Conservation (phyloP, 164 flowering plant genomes). For the Tinospora cordifolia region DNA sequence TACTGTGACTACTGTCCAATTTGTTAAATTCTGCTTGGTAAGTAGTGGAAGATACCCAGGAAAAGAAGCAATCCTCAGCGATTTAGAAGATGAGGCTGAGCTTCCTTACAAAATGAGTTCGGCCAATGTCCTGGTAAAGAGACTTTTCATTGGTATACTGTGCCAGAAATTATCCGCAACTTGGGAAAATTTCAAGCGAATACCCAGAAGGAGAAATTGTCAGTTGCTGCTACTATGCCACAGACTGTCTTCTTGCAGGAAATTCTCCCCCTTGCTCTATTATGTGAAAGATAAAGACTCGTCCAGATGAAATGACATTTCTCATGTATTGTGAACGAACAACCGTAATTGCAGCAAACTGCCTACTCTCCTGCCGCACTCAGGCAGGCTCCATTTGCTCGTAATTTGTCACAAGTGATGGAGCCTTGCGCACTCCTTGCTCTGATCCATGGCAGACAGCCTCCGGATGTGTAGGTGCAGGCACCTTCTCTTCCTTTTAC, state of each 20-base stretch:
- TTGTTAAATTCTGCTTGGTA: neutral
- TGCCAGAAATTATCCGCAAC: too few species aligned
- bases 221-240: neutral
- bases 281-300: neutral
- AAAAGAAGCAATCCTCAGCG: neutral
- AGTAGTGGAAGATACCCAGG: neutral
- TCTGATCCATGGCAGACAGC: neutral
- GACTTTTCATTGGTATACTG: too few species aligned
- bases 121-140: neutral
- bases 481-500: neutral
- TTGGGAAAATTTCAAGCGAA: too few species aligned
- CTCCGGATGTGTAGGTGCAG: neutral
- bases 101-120: neutral
- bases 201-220: neutral
- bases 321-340: slow-evolving; percentile 4
- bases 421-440: neutral
- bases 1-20: neutral
- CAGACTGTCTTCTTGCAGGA: too few species aligned
- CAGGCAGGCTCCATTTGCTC: neutral
- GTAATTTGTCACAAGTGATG: neutral
- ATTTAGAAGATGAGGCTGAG: neutral
- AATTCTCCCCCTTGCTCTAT: too few species aligned
- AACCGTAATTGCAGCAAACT: neutral
- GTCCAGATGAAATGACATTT: neutral
- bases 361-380: neutral